Conservation (phyloP, 1,284 basidiomycete genomes). For the Rhodotorula sp. region DNA sequence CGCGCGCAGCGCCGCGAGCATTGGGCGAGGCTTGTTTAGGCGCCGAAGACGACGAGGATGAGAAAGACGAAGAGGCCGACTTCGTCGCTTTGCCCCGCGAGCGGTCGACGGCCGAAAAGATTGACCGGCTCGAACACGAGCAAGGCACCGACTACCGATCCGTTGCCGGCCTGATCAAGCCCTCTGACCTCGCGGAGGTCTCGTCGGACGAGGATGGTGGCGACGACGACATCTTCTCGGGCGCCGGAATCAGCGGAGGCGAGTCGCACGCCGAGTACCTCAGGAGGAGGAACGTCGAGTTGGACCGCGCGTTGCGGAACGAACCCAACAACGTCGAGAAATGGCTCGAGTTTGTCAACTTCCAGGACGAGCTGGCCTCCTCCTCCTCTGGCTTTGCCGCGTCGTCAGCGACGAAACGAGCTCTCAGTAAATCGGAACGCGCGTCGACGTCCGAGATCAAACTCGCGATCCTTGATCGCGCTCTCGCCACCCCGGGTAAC, state of each 20-base stretch:
- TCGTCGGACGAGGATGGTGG: constrained; percentile 15
- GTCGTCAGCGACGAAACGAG: constrained; percentile 57
- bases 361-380: constrained; percentile 41
- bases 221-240: constrained; percentile 32
- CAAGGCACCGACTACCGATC: constrained; percentile 43
- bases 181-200: constrained; percentile 23
- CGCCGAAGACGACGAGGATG: neutral
- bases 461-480: constrained; percentile 64
- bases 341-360: constrained; percentile 65
- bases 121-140: constrained; percentile 41
- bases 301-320: constrained; percentile 59
- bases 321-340: constrained; percentile 58
- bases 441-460: constrained; percentile 57
- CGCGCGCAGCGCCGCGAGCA: constrained; percentile 2
- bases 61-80: neutral
- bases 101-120: constrained; percentile 17
- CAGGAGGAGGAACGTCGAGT: constrained; percentile 58
- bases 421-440: constrained; percentile 57
- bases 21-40: constrained; percentile 17
- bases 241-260: constrained; percentile 36
- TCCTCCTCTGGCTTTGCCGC: constrained; percentile 22
- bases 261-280: constrained; percentile 55
- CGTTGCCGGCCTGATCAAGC: constrained; percentile 37
- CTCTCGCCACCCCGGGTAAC: constrained; percentile 60
- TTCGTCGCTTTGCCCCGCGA: constrained; percentile 25